phyloP scores from a whole-genome alignment of 2,329 filamentous ascomycete genomes.

The Leptosphaerulina australis region DNA sequence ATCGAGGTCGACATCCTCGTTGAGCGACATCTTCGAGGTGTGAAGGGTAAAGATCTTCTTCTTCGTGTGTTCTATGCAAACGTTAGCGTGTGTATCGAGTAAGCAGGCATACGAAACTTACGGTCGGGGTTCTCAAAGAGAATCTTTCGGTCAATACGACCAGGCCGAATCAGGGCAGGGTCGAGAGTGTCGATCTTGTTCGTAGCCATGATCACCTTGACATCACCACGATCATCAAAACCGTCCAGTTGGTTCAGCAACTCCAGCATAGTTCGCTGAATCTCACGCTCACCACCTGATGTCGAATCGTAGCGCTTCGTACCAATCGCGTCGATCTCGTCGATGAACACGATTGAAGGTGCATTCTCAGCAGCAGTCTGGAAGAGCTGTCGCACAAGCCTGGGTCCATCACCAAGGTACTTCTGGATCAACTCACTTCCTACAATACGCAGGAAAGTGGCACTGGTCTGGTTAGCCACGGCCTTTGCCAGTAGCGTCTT shows the following conservation, averaged over 20 bases:
- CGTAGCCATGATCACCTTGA: conserved; percentile 99
- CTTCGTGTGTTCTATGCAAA: conserved; percentile 82
- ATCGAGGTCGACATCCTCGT: conserved; percentile 95
- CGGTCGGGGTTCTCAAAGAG: conserved; percentile 74
- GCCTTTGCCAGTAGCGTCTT: conserved; percentile 97
- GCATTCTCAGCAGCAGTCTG: conserved; percentile 95
- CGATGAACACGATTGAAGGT: conserved; percentile 97
- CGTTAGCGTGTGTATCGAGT: conserved; percentile 55
- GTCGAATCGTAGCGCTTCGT: conserved; percentile 99
- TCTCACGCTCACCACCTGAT: conserved; percentile 94
- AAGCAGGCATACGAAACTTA: conserved; percentile 47
- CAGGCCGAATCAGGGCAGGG: conserved; percentile 92
- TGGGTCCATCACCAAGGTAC: conserved; percentile 93
- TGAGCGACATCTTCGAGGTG: conserved; percentile 97
- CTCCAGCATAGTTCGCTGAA: conserved; percentile 98
- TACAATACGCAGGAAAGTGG: conserved; percentile 96
- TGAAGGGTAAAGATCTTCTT: conserved; percentile 98
- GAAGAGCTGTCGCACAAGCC: conserved; percentile 94
- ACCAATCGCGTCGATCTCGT: conserved; percentile 98
- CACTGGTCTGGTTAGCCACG: conserved; percentile 98
- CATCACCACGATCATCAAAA: conserved; percentile 97
- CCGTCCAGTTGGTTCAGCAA: conserved; percentile 97
- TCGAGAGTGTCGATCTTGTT: conserved; percentile 99
- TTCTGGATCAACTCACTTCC: conserved; percentile 98
- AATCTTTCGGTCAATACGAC: conserved; percentile 98